Evolutionary conservation across 805 yeast species (phyloP).

Genomic region (Pichia phayaonensis): DNA sequence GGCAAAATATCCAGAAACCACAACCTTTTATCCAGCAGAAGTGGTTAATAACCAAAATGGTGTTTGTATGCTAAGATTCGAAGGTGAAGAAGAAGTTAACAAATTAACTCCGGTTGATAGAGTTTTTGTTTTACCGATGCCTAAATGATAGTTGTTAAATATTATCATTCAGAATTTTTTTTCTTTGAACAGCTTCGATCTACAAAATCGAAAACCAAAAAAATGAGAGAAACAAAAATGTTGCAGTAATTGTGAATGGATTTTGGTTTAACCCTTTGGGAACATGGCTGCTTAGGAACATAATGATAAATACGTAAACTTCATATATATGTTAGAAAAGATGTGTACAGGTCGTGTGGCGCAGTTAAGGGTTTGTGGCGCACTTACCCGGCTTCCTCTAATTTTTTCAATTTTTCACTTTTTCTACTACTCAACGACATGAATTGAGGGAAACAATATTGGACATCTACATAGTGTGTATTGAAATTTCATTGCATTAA

Average conservation of each 20-base stretch:
- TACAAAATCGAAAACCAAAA: too few species aligned
- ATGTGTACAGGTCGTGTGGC: too few species aligned
- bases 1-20: slow-evolving; percentile 95
- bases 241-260: too few species aligned
- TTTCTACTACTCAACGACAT: neutral
- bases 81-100: slow-evolving; percentile 94
- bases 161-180: neutral
- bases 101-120: slow-evolving; percentile 92
- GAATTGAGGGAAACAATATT: neutral
- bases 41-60: slow-evolving; percentile 79
- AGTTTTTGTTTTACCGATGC: slow-evolving; percentile 72
- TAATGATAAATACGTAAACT: too few species aligned
- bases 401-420: neutral
- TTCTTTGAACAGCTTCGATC: too few species aligned
- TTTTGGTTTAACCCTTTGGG: too few species aligned
- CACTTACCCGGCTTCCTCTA: neutral
- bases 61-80: slow-evolving; percentile 72
- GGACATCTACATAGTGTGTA: neutral
- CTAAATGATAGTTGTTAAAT: slow-evolving; percentile 21
- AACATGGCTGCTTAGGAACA: too few species aligned
- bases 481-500: neutral
- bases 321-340: too few species aligned
- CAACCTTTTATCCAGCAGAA: slow-evolving; percentile 92
- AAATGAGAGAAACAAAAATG: too few species aligned
- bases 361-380: too few species aligned